phyloP scores from a whole-genome alignment of 2,329 filamentous ascomycete genomes.

The Fulvia fulva region DNA sequence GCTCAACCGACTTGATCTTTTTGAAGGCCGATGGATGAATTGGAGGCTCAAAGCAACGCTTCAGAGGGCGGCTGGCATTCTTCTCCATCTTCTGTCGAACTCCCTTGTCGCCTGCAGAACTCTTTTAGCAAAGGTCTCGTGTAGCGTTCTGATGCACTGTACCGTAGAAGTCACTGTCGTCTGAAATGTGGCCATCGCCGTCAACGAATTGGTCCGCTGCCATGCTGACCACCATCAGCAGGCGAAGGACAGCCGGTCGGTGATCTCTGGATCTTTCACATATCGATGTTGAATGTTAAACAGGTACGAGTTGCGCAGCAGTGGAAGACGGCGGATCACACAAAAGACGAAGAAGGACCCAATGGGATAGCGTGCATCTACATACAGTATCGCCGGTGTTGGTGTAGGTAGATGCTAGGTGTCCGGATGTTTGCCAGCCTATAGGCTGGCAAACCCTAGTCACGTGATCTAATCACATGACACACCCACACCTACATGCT shows the following conservation, averaged over 20 bases:
- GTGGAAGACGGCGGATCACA: no score
- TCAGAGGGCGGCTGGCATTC: not conserved
- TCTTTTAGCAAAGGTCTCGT: not conserved
- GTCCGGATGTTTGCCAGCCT: no score
- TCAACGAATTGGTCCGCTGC: slow-evolving; percentile 3
- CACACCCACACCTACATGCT: no score
- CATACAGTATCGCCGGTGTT: no score
- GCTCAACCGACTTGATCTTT: slow-evolving; percentile 1
- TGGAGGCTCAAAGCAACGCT: slow-evolving; percentile 8
- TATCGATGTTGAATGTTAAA: not conserved
- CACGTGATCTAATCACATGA: no score
- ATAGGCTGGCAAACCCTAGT: no score
- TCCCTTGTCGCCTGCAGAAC: slow-evolving; percentile 12
- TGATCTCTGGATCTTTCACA: no score
- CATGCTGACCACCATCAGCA: not conserved
- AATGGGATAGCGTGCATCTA: no score
- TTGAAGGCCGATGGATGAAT: slow-evolving; percentile 1
- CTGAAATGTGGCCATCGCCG: slow-evolving; percentile 26
- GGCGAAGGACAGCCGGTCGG: no score
- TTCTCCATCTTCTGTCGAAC: slow-evolving; percentile 7
- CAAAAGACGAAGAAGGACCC: no score
- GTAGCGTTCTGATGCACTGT: slow-evolving; percentile 4
- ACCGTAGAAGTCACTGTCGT: slow-evolving; percentile 47
- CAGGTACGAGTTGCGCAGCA: no score
- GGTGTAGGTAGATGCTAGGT: no score